Conservation (phyloP, 768 basidiomycete genomes). For the Pleurotus ostreatus region DNA sequence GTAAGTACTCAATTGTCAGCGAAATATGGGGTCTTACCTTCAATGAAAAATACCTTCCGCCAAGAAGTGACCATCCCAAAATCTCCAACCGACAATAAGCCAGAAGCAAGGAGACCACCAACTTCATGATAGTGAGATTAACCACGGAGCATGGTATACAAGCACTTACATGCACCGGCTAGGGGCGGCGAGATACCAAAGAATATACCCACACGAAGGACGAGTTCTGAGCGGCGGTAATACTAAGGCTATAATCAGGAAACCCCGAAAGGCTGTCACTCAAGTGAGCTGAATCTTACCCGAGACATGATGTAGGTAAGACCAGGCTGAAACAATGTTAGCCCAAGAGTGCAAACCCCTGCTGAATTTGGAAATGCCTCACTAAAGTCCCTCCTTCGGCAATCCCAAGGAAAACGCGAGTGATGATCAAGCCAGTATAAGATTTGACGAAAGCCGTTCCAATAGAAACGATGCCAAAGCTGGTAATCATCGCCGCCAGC, state of each 20-base stretch:
- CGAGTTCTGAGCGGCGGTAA: conserved; percentile 32
- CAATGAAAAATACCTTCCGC: conserved; percentile 40
- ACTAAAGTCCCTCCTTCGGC: conserved; percentile 41
- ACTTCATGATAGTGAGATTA: conserved; percentile 16
- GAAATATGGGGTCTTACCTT: conserved; percentile 22
- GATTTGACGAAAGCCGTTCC: conserved; percentile 36
- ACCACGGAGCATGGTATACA: not conserved
- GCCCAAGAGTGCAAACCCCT: not conserved
- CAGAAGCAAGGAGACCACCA: conserved; percentile 35
- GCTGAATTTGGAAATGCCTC: conserved; percentile 6
- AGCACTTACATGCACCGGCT: conserved; percentile 30
- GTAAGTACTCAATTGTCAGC: not conserved
- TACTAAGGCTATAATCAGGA: conserved; percentile 17
- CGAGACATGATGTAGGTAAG: conserved; percentile 35
- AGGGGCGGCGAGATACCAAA: conserved; percentile 29
- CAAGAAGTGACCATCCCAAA: conserved; percentile 28
- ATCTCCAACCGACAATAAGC: conserved; percentile 24
- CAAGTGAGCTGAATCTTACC: conserved; percentile 16
- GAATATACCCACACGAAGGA: conserved; percentile 32
- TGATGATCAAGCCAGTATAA: conserved; percentile 29
- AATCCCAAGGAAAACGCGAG: conserved; percentile 35
- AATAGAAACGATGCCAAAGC: conserved; percentile 34
- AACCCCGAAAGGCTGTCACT: not conserved
- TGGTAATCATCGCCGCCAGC: conserved; percentile 32
- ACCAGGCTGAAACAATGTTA: conserved; percentile 25